Conservation (phyloP, 805 yeast genomes). For the Blastobotrys americana region DNA sequence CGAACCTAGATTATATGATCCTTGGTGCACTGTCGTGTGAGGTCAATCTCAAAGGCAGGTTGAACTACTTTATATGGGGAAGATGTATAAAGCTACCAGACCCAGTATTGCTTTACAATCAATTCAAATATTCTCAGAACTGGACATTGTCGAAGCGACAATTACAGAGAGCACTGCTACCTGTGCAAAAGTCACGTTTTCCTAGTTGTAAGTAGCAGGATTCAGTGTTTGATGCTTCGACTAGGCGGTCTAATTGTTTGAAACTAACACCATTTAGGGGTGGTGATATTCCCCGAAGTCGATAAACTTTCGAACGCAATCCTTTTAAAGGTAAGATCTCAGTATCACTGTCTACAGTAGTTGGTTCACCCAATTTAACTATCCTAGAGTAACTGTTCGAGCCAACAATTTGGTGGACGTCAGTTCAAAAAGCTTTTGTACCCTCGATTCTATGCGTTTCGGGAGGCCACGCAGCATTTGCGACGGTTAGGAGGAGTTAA, state of each 20-base stretch:
- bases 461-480: constrained; percentile 22
- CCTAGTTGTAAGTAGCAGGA: no score
- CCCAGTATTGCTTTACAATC: constrained; percentile 38
- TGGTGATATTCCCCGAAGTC: constrained; percentile 80
- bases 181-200: constrained; percentile 1
- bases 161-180: constrained; percentile 25
- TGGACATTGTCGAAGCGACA: constrained; percentile 39
- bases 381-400: constrained; percentile 45
- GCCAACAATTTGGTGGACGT: constrained; percentile 55
- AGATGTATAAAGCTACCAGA: constrained; percentile 56
- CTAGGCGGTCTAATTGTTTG: no score
- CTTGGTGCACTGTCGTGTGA: constrained; percentile 32
- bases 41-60: constrained; percentile 19
- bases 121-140: constrained; percentile 60
- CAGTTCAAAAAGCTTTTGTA: constrained; percentile 54
- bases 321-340: constrained; percentile 16
- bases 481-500: constrained; percentile 22
- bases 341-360: not conserved
- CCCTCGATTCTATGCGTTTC: constrained; percentile 52
- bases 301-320: constrained; percentile 50
- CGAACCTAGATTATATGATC: constrained; percentile 58
- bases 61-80: constrained; percentile 68
- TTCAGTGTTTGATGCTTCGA: no score
- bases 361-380: constrained; percentile 21
- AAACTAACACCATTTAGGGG: constrained; percentile 42